These are phyloP conservation scores for Ogataea nonfermentans DNA, from an alignment of 805 yeast genomes.

Conservation along the genomic window DNA sequence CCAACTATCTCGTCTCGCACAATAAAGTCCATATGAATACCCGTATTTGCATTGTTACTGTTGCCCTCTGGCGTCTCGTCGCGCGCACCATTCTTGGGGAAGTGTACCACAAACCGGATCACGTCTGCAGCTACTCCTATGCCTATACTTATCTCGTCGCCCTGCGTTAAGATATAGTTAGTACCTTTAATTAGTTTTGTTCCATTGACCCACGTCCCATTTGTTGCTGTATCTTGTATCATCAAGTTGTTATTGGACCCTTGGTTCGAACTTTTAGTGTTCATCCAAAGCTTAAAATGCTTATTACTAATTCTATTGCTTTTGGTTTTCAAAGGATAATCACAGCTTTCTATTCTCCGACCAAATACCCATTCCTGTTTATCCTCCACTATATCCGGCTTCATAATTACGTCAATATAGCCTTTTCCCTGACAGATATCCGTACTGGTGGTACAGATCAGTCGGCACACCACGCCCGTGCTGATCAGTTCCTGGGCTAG, in stretches of 20 bases:
- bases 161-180: slow-evolving; percentile 80
- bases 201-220: slow-evolving; percentile 87
- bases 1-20: slow-evolving; percentile 86
- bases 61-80: slow-evolving; percentile 13
- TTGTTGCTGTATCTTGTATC: slow-evolving; percentile 79
- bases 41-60: slow-evolving; percentile 20
- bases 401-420: slow-evolving; percentile 33
- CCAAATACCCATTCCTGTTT: slow-evolving; percentile 54
- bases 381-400: slow-evolving; percentile 13
- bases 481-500: slow-evolving; percentile 28
- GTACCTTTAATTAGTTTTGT: slow-evolving; percentile 69
- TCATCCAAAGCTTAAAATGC: slow-evolving; percentile 70
- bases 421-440: slow-evolving; percentile 23
- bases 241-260: slow-evolving; percentile 33
- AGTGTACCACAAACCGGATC: slow-evolving; percentile 49
- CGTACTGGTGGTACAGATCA: slow-evolving; percentile 33
- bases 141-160: slow-evolving; percentile 92
- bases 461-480: slow-evolving; percentile 36
- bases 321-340: slow-evolving; percentile 55
- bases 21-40: slow-evolving; percentile 52
- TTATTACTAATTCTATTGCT: slow-evolving; percentile 69
- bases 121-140: slow-evolving; percentile 76
- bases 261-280: slow-evolving; percentile 43
- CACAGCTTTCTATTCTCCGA: slow-evolving; percentile 58
- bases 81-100: slow-evolving; percentile 35